Evolutionary conservation across 2,329 filamentous ascomycete species (phyloP).

Genomic region (Aspergillus latus): DNA sequence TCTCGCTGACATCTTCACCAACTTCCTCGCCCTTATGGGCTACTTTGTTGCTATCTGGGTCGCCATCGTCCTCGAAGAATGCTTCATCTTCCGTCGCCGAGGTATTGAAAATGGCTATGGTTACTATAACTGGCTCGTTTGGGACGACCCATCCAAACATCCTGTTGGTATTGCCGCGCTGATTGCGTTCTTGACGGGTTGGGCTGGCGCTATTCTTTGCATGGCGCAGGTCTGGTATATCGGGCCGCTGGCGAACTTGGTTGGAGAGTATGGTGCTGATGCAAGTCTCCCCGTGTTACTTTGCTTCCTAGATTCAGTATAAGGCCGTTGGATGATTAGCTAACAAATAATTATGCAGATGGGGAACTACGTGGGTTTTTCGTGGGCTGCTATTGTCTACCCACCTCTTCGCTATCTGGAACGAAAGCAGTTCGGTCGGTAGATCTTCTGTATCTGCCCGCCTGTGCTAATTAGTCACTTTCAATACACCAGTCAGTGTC

Average conservation of each 20-base stretch:
- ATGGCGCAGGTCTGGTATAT: constrained; percentile 72
- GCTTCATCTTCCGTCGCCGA: constrained; percentile 59
- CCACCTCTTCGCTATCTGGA: constrained; percentile 55
- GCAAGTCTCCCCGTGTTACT: constrained; percentile 37
- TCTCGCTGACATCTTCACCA: constrained; percentile 65
- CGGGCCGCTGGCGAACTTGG: constrained; percentile 59
- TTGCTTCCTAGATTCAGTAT: not conserved
- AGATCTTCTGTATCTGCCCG: not conserved
- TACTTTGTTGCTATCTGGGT: constrained; percentile 70
- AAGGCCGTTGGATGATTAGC: not conserved
- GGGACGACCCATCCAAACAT: constrained; percentile 60
- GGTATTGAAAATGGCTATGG: constrained; percentile 36
- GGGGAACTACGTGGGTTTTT: constrained; percentile 61
- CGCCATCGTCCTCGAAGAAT: constrained; percentile 59
- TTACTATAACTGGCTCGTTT: constrained; percentile 57
- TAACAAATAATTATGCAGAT: constrained; percentile 36
- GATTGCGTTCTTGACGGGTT: constrained; percentile 62
- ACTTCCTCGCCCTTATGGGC: constrained; percentile 69
- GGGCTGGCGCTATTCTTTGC: constrained; percentile 63
- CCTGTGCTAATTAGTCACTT: not conserved
- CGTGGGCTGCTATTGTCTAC: constrained; percentile 59
- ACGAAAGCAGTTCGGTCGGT: constrained; percentile 51
- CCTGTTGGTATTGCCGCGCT: constrained; percentile 64
- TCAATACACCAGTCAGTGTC: too few relatives aligned
- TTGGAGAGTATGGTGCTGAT: constrained; percentile 60